Evolutionary conservation across 768 basidiomycete species (phyloP), one percentile per base, ranked within the genome.

Genomic region (Xerocomellus amylosporus): DNA sequence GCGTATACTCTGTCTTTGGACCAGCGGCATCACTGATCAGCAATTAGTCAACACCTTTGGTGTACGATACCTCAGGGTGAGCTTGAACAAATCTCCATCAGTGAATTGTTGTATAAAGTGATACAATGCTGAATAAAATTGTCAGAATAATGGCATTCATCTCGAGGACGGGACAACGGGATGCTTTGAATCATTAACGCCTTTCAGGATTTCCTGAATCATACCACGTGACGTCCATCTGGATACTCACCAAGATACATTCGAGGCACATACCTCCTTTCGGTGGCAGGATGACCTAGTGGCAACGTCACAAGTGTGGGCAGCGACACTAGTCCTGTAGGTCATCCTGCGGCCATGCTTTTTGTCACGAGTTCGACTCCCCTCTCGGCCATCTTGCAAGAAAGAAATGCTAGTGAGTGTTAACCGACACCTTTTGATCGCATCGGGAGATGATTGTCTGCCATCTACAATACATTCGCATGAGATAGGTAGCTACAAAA

Each of bases 291-390:
- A 56, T 56, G 54, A 33, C 46, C 54, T 38, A 56, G 55, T 56
- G 54, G 46, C 55, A 33, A 43, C 17, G 43, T 38, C 55, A 43
- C 26, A 20, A 7, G 14, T 2, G 15, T n/a, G n/a, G n/a, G n/a
- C n/a, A n/a, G n/a, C n/a, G n/a, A n/a, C n/a, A n/a, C n/a, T n/a
- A n/a, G n/a, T n/a, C n/a, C n/a, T n/a, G n/a, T 43, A 38, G 55
- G 46, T 8, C 54, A 48, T 34, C 54, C 2, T 10, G 24, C 53
- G 12, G 8, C 41, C 46, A n/a, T 2, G 2, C 13, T 49, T 57
- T 57, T 57, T 15, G 15, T 4, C 24, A 1, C 30, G 24, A 1
- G 56, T 57, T 57, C 56, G 46, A 56, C 30, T 43, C 55, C 30
- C 28, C 12, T 12, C 19, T 1, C 5, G 14, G 53, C 36, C 37